phyloP scores from a whole-genome alignment of 805 yeast species.

The Wickerhamomyces queroliae region DNA sequence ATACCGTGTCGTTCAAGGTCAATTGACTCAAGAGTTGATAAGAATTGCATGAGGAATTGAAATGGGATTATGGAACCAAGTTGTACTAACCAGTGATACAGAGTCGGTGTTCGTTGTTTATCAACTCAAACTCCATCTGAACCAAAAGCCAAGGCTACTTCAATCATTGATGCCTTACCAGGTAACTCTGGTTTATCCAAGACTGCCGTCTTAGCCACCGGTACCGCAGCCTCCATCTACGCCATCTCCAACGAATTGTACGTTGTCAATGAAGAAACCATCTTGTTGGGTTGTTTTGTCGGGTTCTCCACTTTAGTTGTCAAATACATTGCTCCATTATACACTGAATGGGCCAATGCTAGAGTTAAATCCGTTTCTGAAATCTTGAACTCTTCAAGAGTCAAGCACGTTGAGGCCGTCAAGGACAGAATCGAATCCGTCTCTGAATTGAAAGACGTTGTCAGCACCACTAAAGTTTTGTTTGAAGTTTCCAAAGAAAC shows the following conservation, averaged over 20 bases:
- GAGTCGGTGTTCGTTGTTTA: slow-evolving; percentile 59
- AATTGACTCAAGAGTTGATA: too few species aligned
- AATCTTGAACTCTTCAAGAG: slow-evolving; percentile 82
- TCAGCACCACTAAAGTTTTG: slow-evolving; percentile 82
- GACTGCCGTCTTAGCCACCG: slow-evolving; percentile 93
- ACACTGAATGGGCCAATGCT: slow-evolving; percentile 89
- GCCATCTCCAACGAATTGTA: slow-evolving; percentile 92
- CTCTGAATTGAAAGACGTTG: slow-evolving; percentile 85
- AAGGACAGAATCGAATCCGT: slow-evolving; percentile 88
- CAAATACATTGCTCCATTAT: slow-evolving; percentile 89
- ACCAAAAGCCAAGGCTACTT: slow-evolving; percentile 86
- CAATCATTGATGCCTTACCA: slow-evolving; percentile 89
- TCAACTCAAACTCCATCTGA: slow-evolving; percentile 57
- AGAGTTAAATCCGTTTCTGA: slow-evolving; percentile 77
- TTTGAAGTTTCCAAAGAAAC: slow-evolving; percentile 96
- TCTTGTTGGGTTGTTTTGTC: slow-evolving; percentile 73
- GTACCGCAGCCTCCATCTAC: slow-evolving; percentile 90
- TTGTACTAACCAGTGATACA: slow-evolving; percentile 11
- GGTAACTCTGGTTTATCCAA: slow-evolving; percentile 84
- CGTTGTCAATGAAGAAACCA: slow-evolving; percentile 91
- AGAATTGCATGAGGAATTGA: too few species aligned
- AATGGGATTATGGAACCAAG: too few species aligned
- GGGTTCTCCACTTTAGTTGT: slow-evolving; percentile 72
- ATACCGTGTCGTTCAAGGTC: background rate
- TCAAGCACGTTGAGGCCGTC: slow-evolving; percentile 87